These are phyloP conservation scores for Phaeosphaeria sp. DNA, from an alignment of 2,329 filamentous ascomycete genomes.

Conservation along the genomic window DNA sequence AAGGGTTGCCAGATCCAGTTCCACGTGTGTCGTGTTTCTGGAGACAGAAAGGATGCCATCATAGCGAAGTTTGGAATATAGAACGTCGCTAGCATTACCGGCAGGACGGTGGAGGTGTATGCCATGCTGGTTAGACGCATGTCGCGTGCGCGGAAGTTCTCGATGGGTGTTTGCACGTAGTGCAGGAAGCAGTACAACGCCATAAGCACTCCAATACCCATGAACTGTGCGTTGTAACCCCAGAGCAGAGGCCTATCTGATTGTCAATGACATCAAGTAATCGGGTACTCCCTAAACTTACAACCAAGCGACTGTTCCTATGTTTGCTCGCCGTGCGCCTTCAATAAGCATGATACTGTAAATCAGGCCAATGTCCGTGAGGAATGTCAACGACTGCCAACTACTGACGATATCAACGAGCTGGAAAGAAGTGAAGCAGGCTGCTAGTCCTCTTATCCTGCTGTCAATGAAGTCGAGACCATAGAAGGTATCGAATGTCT, in stretches of 20 bases:
- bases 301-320: constrained; percentile 12
- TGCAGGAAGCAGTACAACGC: constrained; percentile 17
- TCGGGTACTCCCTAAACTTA: constrained; percentile 9
- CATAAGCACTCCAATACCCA: constrained; percentile 14
- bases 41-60: constrained; percentile 8
- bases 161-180: constrained; percentile 20
- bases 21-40: constrained; percentile 11
- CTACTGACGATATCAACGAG: constrained; percentile 13
- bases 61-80: constrained; percentile 13
- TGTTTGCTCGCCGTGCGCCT: constrained; percentile 14
- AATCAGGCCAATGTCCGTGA: constrained; percentile 13
- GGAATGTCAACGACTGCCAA: constrained; percentile 20
- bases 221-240: constrained; percentile 19
- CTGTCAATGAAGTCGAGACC: constrained; percentile 16
- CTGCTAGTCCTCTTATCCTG: constrained; percentile 10
- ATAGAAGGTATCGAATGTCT: constrained; percentile 13
- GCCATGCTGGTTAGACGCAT: constrained; percentile 19
- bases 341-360: constrained; percentile 22
- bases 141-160: constrained; percentile 18
- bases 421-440: constrained; percentile 19
- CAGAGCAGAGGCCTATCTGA: constrained; percentile 18
- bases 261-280: background rate
- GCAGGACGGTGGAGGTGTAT: constrained; percentile 18
- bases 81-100: constrained; percentile 11
- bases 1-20: constrained; percentile 24